Evolutionary conservation across 2,329 filamentous ascomycete genomes (phyloP).

Genomic region (Pseudogymnoascus sp.): DNA sequence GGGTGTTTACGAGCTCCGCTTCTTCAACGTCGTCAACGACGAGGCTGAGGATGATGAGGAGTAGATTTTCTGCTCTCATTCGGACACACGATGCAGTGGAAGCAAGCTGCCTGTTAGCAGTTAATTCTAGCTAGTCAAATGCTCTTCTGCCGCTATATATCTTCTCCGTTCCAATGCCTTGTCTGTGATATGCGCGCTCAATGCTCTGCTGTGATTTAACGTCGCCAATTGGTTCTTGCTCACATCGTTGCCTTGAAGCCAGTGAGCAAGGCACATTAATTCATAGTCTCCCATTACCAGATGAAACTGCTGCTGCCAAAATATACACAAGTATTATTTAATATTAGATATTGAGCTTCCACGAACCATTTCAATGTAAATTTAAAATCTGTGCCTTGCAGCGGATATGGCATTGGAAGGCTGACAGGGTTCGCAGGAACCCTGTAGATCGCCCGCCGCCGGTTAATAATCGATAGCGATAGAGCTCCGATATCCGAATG

Average conservation of each 20-base stretch:
- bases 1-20: constrained; percentile 99
- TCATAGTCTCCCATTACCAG: neutral
- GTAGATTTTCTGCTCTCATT: constrained; percentile 48
- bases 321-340: neutral
- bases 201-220: neutral
- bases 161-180: neutral
- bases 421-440: neutral
- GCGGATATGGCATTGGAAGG: neutral
- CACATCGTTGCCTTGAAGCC: no score
- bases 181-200: neutral
- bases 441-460: constrained; percentile 7
- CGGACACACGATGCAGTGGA: neutral
- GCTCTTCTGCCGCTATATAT: neutral
- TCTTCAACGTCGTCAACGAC: constrained; percentile 99
- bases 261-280: neutral
- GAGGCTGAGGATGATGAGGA: constrained; percentile 97
- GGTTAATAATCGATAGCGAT: constrained; percentile 9
- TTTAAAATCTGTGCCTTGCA: neutral
- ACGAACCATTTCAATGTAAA: neutral
- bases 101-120: constrained; percentile 8
- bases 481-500: constrained; percentile 4
- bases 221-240: neutral
- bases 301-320: neutral
- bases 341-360: neutral
- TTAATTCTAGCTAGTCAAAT: constrained; percentile 10